These are phyloP conservation scores for Uronychia setigera DNA, from an alignment of 73 alveolate species.

Conservation along the genomic window DNA sequence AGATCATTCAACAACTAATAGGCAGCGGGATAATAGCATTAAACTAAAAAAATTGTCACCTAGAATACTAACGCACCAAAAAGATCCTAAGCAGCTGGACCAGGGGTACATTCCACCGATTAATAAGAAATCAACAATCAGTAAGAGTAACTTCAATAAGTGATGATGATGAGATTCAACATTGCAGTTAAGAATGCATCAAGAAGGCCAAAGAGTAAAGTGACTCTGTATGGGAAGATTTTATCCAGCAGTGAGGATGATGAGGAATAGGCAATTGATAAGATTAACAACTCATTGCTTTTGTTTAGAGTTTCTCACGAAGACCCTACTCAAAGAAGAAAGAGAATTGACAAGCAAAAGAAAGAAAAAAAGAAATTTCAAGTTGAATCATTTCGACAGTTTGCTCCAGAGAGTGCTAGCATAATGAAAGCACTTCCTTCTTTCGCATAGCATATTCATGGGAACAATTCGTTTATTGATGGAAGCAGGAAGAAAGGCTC, in stretches of 20 bases:
- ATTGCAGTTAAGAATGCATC: not conserved
- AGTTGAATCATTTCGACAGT: not conserved
- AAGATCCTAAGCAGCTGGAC: not conserved
- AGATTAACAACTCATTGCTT: not conserved
- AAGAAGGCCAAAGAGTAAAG: not conserved
- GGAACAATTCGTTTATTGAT: not conserved
- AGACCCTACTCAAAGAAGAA: not conserved
- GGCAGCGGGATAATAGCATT: not conserved
- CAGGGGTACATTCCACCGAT: not conserved
- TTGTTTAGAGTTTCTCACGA: not conserved
- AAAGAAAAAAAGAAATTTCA: no score
- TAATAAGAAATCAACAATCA: not conserved
- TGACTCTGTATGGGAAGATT: not conserved
- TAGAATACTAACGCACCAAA: not conserved
- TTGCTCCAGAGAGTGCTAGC: not conserved
- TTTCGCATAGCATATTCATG: not conserved
- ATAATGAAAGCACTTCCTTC: not conserved
- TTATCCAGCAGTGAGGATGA: not conserved
- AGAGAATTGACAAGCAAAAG: not conserved
- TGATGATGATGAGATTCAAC: not conserved
- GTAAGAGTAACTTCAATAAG: no score
- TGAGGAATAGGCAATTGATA: not conserved
- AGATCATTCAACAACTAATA: not conserved
- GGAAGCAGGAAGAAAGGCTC: no score
- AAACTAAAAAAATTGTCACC: not conserved